phyloP scores from a whole-genome alignment of 78 protist species.

The Chrysochromulina tobinii region DNA sequence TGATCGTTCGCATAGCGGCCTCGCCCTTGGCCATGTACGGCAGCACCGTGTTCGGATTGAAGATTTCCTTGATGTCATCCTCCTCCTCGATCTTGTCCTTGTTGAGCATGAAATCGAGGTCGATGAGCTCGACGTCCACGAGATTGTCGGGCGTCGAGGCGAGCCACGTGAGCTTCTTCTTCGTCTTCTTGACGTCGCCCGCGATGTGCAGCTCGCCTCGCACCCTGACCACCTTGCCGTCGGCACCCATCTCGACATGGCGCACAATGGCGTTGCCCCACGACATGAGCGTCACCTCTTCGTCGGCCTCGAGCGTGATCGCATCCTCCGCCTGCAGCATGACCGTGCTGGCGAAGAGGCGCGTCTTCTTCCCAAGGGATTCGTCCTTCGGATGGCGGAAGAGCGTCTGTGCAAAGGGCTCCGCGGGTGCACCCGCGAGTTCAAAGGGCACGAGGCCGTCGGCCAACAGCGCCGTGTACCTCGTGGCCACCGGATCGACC shows the following conservation, averaged over 20 bases:
- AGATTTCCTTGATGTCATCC: constrained; percentile 52
- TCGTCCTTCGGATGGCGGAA: neutral
- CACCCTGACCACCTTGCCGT: constrained; percentile 29
- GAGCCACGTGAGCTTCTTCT: constrained; percentile 90
- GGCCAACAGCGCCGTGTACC: constrained; percentile 30
- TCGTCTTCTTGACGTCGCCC: constrained; percentile 85
- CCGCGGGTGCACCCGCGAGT: constrained; percentile 45
- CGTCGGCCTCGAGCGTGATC: constrained; percentile 63
- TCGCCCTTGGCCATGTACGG: constrained; percentile 38
- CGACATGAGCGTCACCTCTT: constrained; percentile 88
- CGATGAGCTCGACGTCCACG: constrained; percentile 55
- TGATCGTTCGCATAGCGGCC: constrained; percentile 18
- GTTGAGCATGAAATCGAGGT: constrained; percentile 76
- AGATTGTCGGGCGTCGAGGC: constrained; percentile 27
- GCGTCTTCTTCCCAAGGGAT: neutral
- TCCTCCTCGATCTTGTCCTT: constrained; percentile 78
- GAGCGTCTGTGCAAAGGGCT: neutral
- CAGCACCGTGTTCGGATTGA: neutral
- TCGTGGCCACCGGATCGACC: constrained; percentile 83
- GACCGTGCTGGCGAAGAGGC: neutral
- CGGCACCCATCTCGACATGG: neutral
- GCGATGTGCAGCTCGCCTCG: constrained; percentile 54
- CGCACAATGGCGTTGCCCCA: constrained; percentile 92
- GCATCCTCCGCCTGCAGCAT: constrained; percentile 71
- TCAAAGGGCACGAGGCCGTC: constrained; percentile 13